Base-by-base conservation (phyloP, 192 early-diverging fungal genomes). In the Backusella liffmaniae region DNA sequence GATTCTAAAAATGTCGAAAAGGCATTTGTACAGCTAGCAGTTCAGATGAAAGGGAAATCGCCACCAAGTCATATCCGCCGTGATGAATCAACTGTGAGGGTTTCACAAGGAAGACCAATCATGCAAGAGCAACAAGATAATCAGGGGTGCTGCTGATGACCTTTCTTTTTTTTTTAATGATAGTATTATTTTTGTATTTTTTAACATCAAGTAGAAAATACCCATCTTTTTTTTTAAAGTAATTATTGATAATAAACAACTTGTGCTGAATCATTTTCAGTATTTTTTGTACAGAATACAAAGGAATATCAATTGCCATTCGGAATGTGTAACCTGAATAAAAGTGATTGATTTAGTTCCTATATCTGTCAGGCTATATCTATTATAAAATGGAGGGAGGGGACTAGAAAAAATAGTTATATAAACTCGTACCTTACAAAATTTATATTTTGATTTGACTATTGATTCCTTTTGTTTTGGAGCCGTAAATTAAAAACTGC, bases 11-110 rank as follows among this genome's bases (percentile, higher is more conserved):
- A 99, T 77, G 97, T 99, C n/a, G 97, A 99, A 87, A 93, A 96
- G 77, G 96, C 97, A 34, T 99, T 99, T 89, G 86, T 99, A 91
- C 97, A 95, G 26, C 96, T 99, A 96, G 96, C 97, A 21, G 96
- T 95, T 84, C 96, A 99, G 87, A 99, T 99, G 81, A 99, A 99
- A 88, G 97, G 98, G 77, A 91, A 93, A 72, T 70, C 36, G 35
- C 70, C 42, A 70, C 72, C 23, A 34, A 78, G 29, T 36, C 70
- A 72, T 62, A 71, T 51, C 29, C 72, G 72, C 29, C 72, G 41
- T 49, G 53, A 59, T 26, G 23, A 59, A 26, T 59, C 53, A 7
- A 78, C 77, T 41, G 72, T 78, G 35, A 78, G 67, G 37, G 77
- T 78, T 35, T 72, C 66, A 23, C 66, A 72, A 9, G 72, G 77